Base-by-base conservation (phyloP, 2,329 filamentous ascomycete species). In the Trichoderma cornu-damae region DNA sequence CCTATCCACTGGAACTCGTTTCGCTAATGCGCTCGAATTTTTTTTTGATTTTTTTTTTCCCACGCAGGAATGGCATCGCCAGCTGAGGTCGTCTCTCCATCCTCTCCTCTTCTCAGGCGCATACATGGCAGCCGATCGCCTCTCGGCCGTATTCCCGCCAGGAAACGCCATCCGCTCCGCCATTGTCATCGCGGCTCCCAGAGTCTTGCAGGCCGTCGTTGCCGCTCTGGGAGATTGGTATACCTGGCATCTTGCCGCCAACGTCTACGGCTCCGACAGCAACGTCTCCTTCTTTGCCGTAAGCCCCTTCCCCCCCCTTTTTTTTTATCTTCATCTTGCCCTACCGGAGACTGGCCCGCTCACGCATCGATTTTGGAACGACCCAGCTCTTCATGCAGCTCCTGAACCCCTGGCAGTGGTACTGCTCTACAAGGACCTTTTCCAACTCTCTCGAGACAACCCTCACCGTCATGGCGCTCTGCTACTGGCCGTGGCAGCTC, bases 371-470 rank as follows among this genome's bases (percentile, higher is more conserved):
- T 8, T 16, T 12, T 18, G n/a, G 3, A 22, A 24, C 11, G 9
- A 4, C 3, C 30, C 49, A 74, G 72, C 67, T 74, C 14, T 68
- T 73, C 56, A 67, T 74, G 30, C 68, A 72, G 35, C 64, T 73
- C 24, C 66, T 69, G 57, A 73, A 65, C 54, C 70, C 94, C 6
- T 99, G 94, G 91, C 90, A 96, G 70, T 97, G 90, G 89, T 97
- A 94, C 73, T 94, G 88, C 73, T 94, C 91, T 1, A 93, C 91
- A 0, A 83, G 94, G 46, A 96, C 94, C 1, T 87, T 99, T 67
- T 96, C 93, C 55, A 99, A 99, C 73, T 94, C 87, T 52, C 77
- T 97, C 4, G 94, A 99, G 76, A 90, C 88, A n/a, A 89, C 88
- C 0, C 75, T 99, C 64, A 96, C 93, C 4, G 78, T 88, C 59